phyloP scores from a whole-genome alignment of 1,284 basidiomycete species.

The Volvariella surrecta region DNA sequence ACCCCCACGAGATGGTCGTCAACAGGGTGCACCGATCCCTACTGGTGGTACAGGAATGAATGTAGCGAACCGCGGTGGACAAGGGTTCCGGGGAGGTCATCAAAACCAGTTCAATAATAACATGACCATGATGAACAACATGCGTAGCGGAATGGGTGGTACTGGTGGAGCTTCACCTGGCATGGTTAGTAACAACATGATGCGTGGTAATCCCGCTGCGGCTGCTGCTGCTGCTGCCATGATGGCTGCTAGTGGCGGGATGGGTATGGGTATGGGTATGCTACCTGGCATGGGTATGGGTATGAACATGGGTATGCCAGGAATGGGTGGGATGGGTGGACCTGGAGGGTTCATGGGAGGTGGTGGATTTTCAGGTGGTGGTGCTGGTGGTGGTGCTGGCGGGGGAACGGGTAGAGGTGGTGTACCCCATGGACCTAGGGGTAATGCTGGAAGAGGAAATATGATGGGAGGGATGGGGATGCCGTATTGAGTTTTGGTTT shows the following conservation, averaged over 20 bases:
- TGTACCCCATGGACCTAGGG: not conserved
- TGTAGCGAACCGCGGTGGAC: slow-evolving; percentile 31
- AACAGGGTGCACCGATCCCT: slow-evolving; percentile 17
- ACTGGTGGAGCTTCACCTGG: no score
- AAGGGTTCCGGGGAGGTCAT: slow-evolving; percentile 21
- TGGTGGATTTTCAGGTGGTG: not conserved
- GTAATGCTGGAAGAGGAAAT: not conserved
- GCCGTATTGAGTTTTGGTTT: not conserved
- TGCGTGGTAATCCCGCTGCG: no score
- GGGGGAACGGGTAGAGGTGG: not conserved
- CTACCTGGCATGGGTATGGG: slow-evolving; percentile 69
- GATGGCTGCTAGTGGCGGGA: slow-evolving; percentile 10
- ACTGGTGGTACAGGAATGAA: slow-evolving; percentile 28
- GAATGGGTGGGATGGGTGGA: not conserved
- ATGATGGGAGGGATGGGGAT: not conserved
- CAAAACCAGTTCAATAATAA: slow-evolving; percentile 28
- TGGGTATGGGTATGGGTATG: slow-evolving; percentile 25
- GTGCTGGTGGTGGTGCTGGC: not conserved
- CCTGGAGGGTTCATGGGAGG: not conserved
- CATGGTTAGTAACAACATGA: no score
- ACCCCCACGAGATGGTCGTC: slow-evolving; percentile 51
- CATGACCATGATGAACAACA: slow-evolving; percentile 43
- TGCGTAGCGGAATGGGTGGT: not conserved
- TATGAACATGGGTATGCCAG: slow-evolving; percentile 7
- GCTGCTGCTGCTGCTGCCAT: no score